Base-by-base conservation (phyloP, 192 early-diverging fungal genomes). In the Gryganskiella cystojenkinii region DNA sequence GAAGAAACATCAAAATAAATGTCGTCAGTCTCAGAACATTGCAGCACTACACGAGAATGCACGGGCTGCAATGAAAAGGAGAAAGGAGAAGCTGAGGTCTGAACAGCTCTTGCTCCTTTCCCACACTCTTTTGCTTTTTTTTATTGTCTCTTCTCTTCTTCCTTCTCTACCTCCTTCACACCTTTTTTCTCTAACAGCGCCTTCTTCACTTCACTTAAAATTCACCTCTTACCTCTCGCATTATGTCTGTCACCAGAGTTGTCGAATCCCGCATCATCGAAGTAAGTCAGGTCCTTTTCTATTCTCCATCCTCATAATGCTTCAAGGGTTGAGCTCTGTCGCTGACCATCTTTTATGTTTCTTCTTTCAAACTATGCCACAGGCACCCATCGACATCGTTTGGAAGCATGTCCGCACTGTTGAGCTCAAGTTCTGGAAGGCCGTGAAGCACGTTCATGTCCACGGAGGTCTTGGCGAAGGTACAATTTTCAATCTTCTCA, bases 201-300 rank as follows among this genome's bases (percentile, higher is more conserved):
- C 20, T 15, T 30, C 24, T 20, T 14, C 61, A 17, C 20, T 30
- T 57, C 24, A 17, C 43, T 13, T 11, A 30, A 40, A 33, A 31
- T 19, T n/a, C n/a, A n/a, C n/a, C n/a, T n/a, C 27, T 46, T 42
- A n/a, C 49, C 53, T n/a, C 53, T 54, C n/a, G 25, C 58, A 35
- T 22, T 55, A 71, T 71, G 70, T 71, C 70, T 44, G 70, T 71
- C 24, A 71, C 70, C 42, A 63, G 70, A 71, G 70, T 71, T 8
- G 70, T 71, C 46, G 70, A 71, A 19, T 71, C 70, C 30, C 60
- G 60, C 37, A 25, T 71, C 35, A 71, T 71, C 19, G 70, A 71
- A 25, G 70, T 64, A 30, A 50, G 15, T 14, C 46, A 28, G 17
- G n/a, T 14, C 25, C 15, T n/a, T 31, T 19, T 33, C 35, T 43